Evolutionary conservation across 768 basidiomycete species (phyloP).

Genomic region (Mycena crocata): DNA sequence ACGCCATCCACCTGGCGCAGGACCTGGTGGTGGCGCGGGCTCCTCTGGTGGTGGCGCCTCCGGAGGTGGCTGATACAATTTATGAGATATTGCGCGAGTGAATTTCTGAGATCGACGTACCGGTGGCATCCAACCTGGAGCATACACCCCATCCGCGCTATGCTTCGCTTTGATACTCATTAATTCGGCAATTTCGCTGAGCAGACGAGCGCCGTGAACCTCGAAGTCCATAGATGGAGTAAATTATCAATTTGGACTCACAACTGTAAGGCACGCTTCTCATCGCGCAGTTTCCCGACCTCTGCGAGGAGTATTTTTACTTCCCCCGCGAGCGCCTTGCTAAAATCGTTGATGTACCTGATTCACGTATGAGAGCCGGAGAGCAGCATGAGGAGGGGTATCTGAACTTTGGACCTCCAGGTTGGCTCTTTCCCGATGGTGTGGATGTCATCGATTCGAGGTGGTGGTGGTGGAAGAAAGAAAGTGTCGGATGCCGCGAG

Average conservation of each 20-base stretch:
- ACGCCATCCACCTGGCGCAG: constrained; percentile 65
- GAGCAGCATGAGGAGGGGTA: too few species aligned
- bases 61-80: too few species aligned
- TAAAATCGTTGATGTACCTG: constrained; percentile 85
- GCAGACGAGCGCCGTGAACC: too few species aligned
- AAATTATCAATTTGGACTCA: too few species aligned
- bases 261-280: constrained; percentile 77
- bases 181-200: constrained; percentile 70
- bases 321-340: constrained; percentile 81
- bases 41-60: not conserved
- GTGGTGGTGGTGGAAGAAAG: too few species aligned
- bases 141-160: constrained; percentile 68
- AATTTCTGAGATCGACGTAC: constrained; percentile 39
- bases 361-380: too few species aligned
- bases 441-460: too few species aligned
- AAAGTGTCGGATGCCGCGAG: too few species aligned
- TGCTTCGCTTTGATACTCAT: constrained; percentile 71
- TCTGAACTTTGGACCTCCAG: too few species aligned
- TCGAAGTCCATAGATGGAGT: too few species aligned
- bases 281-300: constrained; percentile 83
- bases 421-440: too few species aligned
- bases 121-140: constrained; percentile 61
- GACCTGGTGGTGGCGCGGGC: constrained; percentile 44
- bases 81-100: constrained; percentile 31
- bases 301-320: constrained; percentile 82